Evolutionary conservation across 139 green algal genomes (phyloP).

Genomic region (Dunaliella primolecta): DNA sequence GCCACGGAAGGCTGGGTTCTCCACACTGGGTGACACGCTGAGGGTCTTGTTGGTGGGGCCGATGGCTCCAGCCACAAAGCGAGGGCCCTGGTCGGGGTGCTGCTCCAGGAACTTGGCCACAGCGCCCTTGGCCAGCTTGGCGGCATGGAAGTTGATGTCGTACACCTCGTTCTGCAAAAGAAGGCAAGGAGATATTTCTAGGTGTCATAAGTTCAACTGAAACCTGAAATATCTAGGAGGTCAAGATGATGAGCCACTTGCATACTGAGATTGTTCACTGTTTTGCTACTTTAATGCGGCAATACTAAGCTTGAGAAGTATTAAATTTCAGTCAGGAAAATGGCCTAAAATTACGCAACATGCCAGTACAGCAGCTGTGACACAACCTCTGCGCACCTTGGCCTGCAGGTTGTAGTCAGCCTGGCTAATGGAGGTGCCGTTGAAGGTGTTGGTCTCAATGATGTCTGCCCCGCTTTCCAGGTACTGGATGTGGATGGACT

Average conservation of each 20-base stretch:
- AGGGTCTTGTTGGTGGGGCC: slow-evolving; percentile 97
- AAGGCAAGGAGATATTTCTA: not conserved
- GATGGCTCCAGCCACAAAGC: slow-evolving; percentile 93
- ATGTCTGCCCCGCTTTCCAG: slow-evolving; percentile 92
- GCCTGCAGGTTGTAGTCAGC: slow-evolving; percentile 91
- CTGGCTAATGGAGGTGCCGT: slow-evolving; percentile 88
- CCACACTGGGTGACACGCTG: slow-evolving; percentile 90
- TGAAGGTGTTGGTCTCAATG: slow-evolving; percentile 99
- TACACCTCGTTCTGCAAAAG: slow-evolving; percentile 7
- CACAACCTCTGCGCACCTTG: not conserved
- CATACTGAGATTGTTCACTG: not conserved
- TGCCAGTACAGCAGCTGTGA: not conserved
- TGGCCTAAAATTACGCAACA: not conserved
- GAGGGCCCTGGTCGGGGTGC: slow-evolving; percentile 66
- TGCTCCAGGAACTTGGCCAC: slow-evolving; percentile 68
- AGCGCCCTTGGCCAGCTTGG: slow-evolving; percentile 79
- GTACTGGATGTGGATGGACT: slow-evolving; percentile 89
- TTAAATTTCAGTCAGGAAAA: not conserved
- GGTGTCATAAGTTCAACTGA: not conserved
- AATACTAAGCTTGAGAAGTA: no score
- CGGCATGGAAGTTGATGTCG: slow-evolving; percentile 45
- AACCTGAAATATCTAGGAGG: not conserved
- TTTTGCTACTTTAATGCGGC: no score
- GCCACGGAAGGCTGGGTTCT: slow-evolving; percentile 93
- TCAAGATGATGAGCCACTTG: not conserved